Percentiles rank a stretch among this genome's conserved stretches.
Conservation (phyloP, 2,329 filamentous ascomycete genomes). For the Xylariomycetidae sp. region DNA sequence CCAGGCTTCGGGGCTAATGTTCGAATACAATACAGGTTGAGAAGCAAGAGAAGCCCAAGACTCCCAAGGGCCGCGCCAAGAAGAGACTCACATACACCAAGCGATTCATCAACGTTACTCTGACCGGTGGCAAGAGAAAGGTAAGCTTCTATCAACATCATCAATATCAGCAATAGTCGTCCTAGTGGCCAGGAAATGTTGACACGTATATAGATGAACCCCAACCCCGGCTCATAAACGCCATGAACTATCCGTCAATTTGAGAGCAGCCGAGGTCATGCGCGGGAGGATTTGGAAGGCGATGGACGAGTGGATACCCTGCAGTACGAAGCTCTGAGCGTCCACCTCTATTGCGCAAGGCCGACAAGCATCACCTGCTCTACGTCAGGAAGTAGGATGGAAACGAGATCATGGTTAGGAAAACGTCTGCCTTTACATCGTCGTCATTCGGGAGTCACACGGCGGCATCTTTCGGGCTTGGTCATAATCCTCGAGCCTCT, state of each 20-base stretch:
- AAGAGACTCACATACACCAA: slow-evolving; percentile 96
- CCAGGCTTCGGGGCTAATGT: too few species aligned
- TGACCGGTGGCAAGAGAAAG: slow-evolving; percentile 98
- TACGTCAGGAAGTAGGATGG: too few species aligned
- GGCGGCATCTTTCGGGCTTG: slow-evolving; percentile 24
- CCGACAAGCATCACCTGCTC: slow-evolving; percentile 20
- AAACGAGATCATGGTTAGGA: slow-evolving; percentile 18
- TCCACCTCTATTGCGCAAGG: slow-evolving; percentile 18
- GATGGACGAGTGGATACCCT: slow-evolving; percentile 18
- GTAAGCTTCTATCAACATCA: slow-evolving; percentile 43
- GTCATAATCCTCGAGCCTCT: slow-evolving; percentile 15
- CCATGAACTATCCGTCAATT: slow-evolving; percentile 11
- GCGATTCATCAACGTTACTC: slow-evolving; percentile 96
- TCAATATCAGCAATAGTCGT: too few species aligned
- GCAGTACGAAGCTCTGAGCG: slow-evolving; percentile 17
- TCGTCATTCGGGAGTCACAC: slow-evolving; percentile 26
- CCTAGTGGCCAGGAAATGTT: slow-evolving; percentile 11
- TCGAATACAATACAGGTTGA: too few species aligned
- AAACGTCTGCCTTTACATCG: slow-evolving; percentile 19
- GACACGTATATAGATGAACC: slow-evolving; percentile 33
- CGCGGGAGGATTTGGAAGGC: slow-evolving; percentile 19
- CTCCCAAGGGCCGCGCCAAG: slow-evolving; percentile 92
- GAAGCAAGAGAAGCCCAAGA: slow-evolving; percentile 80
- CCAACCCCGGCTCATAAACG: slow-evolving; percentile 35
- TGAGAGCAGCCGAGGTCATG: slow-evolving; percentile 23